A percentile compares a stretch with the other conserved stretches of the same genome.
These are phyloP conservation scores for Staphylotrichum longicolle DNA, from an alignment of 495 filamentous ascomycete species.

Conservation along the genomic window DNA sequence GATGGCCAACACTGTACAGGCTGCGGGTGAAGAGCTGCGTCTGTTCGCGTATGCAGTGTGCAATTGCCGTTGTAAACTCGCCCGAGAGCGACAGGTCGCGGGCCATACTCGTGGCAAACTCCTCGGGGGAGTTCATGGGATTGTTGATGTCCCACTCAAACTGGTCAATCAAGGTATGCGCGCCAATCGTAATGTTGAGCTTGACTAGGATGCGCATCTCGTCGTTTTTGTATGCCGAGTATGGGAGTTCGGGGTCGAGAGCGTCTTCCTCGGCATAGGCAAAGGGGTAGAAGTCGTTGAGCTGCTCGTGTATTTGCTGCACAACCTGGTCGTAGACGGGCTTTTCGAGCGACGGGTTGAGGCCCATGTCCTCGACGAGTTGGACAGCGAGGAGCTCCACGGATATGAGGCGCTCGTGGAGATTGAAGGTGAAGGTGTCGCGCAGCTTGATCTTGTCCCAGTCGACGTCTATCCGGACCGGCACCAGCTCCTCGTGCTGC, in stretches of 20 bases:
- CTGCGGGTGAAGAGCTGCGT: conserved; percentile 90
- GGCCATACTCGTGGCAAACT: conserved; percentile 87
- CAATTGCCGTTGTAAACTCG: conserved; percentile 96
- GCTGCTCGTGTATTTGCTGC: conserved; percentile 80
- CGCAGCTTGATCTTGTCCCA: conserved; percentile 93
- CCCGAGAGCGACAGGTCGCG: conserved; percentile 88
- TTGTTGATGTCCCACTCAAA: conserved; percentile 99
- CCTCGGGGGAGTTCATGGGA: conserved; percentile 84
- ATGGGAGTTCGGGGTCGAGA: conserved; percentile 84
- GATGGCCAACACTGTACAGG: conserved; percentile 87
- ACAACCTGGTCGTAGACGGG: conserved; percentile 74
- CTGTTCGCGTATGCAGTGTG: conserved; percentile 95
- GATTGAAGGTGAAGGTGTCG: conserved; percentile 98
- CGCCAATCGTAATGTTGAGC: conserved; percentile 95
- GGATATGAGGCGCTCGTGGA: conserved; percentile 80
- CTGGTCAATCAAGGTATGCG: conserved; percentile 90
- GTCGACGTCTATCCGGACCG: conserved; percentile 88
- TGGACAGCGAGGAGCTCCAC: conserved; percentile 81
- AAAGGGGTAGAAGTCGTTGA: conserved; percentile 89
- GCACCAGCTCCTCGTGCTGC: conserved; percentile 85
- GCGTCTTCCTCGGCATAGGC: conserved; percentile 86
- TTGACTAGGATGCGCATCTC: conserved; percentile 97
- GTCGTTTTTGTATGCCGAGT: conserved; percentile 94
- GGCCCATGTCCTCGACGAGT: conserved; percentile 85
- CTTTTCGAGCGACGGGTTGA: conserved; percentile 62